Evolutionary conservation across 2,329 filamentous ascomycete genomes (phyloP), one percentile per base, ranked within the genome.

Genomic region (Ophiocordyceps camponoti-saundersi): DNA sequence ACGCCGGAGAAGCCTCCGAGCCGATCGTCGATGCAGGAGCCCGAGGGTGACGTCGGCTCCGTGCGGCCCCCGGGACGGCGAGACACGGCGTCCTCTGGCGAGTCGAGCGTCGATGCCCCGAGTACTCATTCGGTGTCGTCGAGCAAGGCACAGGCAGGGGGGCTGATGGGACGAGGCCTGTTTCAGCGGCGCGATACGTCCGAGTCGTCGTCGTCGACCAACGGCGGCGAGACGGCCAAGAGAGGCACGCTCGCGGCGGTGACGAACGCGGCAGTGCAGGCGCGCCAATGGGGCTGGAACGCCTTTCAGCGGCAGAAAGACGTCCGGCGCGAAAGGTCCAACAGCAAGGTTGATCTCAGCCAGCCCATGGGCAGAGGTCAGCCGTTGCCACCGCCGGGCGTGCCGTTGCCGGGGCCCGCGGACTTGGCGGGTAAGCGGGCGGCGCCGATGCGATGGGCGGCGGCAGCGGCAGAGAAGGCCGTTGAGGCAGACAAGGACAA

Each of bases 281-380:
- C 75, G 2, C 72, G 69, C 43, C 71, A 76, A 50, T 79, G 75
- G 75, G 74, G 75, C 2, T 70, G 72, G 62, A 76, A 72, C 51
- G 73, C 75, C 2, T 62, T 76, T 13, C 72, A 75, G 51, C 63
- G 70, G 48, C 67, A 70, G 48, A 70, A 69, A 42, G 68, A 72
- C 42, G 59, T 57, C 26, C 63, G 61, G 44, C 61, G 58, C 46
- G 56, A 58, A 22, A 56, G 54, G 15, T 62, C 65, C 3, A 56
- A 57, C 18, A 49, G 52, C 22, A 55, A 58, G 10, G 59, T 77
- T 50, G 61, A 77, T 63, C 53, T 74, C 49, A 64, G 61, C 52
- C 76, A 85, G 54, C 87, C 87, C 2, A 87, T 93, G 68, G 88
- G 88, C 1, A 75, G 87, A 39, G 87, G 87, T 0, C 81, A 83